Percentiles rank a stretch among this genome's conserved stretches.
Evolutionary conservation across 352 stramenopile species (phyloP).

Genomic region (Pythium insidiosum): DNA sequence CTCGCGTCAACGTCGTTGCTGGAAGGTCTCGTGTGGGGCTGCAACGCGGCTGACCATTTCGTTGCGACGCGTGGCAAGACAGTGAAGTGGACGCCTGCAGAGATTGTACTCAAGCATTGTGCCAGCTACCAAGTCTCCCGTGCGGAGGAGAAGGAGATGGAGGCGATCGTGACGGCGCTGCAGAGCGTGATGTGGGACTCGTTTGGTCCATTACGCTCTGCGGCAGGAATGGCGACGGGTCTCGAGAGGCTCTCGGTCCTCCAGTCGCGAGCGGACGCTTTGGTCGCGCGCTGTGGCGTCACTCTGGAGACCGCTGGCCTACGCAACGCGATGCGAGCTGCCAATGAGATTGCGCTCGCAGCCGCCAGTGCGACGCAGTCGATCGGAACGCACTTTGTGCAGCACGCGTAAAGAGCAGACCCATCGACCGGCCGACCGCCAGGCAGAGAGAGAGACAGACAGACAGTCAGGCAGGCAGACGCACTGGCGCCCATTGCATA

Average conservation of each 20-base stretch:
- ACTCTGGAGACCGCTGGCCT: conserved; percentile 74
- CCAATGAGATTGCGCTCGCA: conserved; percentile 81
- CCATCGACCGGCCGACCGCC: no score
- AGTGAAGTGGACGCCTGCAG: not conserved
- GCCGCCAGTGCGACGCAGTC: conserved; percentile 69
- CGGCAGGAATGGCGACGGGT: conserved; percentile 66
- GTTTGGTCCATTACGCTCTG: conserved; percentile 12
- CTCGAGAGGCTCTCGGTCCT: conserved; percentile 76
- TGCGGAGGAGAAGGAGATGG: conserved; percentile 1
- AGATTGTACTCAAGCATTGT: no score
- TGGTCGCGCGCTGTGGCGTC: conserved; percentile 55
- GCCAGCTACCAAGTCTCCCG: no score
- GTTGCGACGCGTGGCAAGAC: conserved; percentile 5
- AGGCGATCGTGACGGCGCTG: conserved; percentile 1
- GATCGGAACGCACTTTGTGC: conserved; percentile 82
- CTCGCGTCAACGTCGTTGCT: conserved; percentile 91
- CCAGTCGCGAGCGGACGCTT: conserved; percentile 51
- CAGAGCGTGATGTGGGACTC: conserved; percentile 11
- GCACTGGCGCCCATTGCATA: no score
- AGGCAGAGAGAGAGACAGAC: no score
- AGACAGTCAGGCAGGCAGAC: no score
- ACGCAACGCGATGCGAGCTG: conserved; percentile 85
- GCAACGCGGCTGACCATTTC: conserved; percentile 77
- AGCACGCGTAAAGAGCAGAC: no score
- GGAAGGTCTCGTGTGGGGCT: conserved; percentile 92